A percentile compares a stretch with the other conserved stretches of the same genome.
These are phyloP conservation scores for Periconia sp. DNA, from an alignment of 2,329 filamentous ascomycete species.

Conservation along the genomic window DNA sequence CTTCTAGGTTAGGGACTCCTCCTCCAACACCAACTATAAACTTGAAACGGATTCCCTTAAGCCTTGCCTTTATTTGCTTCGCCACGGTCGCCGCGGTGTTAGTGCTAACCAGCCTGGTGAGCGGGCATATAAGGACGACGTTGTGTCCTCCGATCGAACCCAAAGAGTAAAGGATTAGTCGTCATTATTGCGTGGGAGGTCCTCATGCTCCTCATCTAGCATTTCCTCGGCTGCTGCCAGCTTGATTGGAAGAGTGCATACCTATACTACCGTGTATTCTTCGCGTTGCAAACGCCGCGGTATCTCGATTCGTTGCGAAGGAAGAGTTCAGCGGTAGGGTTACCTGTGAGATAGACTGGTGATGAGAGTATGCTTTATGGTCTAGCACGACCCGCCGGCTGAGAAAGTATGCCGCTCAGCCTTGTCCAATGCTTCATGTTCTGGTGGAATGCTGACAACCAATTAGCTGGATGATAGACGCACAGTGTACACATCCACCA, in stretches of 20 bases:
- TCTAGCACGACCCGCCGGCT: no score
- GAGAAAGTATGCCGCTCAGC: no score
- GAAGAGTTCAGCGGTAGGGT: no score
- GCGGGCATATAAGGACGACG: neutral
- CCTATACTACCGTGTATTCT: slow-evolving; percentile 10
- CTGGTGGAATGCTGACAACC: no score
- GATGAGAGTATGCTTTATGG: no score
- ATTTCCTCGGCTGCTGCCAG: slow-evolving; percentile 6
- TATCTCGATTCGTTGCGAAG: no score
- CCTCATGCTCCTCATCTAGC: slow-evolving; percentile 2
- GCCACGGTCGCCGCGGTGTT: slow-evolving; percentile 1
- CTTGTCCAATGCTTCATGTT: no score
- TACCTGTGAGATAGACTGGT: no score
- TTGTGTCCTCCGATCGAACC: slow-evolving; percentile 1
- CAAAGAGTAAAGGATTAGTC: neutral
- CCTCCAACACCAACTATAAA: slow-evolving; percentile 3
- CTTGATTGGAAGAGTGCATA: slow-evolving; percentile 8
- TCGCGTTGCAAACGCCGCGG: slow-evolving; percentile 1
- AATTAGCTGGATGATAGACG: no score
- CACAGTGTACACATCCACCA: no score
- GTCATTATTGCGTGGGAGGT: neutral
- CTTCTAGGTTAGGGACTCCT: neutral
- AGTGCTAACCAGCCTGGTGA: neutral
- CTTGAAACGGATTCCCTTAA: neutral
- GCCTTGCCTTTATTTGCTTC: neutral